These are phyloP conservation scores for Aeschynomene evenia DNA, from an alignment of 306 rosid genomes.

Conservation along the genomic window DNA sequence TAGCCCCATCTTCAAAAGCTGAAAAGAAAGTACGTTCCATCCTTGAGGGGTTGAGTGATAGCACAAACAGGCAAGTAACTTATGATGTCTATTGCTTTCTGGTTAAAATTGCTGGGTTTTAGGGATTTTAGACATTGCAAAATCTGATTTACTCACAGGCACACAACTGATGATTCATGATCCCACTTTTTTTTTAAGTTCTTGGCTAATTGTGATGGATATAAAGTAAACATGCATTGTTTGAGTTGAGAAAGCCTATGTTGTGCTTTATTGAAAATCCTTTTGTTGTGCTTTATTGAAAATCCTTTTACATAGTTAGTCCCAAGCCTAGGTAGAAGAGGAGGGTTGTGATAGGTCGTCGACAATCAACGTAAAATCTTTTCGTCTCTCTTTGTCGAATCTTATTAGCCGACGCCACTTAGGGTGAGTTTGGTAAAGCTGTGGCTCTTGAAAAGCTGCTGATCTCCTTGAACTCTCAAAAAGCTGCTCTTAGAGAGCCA, in stretches of 20 bases:
- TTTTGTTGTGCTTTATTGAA: no score
- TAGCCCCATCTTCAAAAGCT: conserved; percentile 69
- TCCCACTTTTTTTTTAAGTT: background rate
- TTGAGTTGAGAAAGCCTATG: conserved; percentile 6
- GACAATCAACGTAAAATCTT: no score
- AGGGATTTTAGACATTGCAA: conserved; percentile 18
- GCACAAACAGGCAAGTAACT: conserved; percentile 71
- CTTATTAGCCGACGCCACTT: no score
- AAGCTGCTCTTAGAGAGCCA: no score
- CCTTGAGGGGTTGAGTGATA: conserved; percentile 76
- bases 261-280: no score
- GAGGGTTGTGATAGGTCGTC: no score
- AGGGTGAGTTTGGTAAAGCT: no score
- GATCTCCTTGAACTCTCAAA: no score
- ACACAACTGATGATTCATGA: conserved; percentile 1
- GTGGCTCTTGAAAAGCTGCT: no score
- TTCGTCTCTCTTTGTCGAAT: no score
- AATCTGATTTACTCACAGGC: background rate
- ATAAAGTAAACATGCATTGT: background rate
- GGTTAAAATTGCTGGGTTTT: background rate
- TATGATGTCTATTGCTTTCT: conserved; percentile 2
- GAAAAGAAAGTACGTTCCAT: conserved; percentile 89
- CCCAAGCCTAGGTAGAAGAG: no score
- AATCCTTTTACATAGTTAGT: no score
- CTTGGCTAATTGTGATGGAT: background rate